Evolutionary conservation across 257 asterid species (phyloP).

Genomic region (Knoxia roxburghii): DNA sequence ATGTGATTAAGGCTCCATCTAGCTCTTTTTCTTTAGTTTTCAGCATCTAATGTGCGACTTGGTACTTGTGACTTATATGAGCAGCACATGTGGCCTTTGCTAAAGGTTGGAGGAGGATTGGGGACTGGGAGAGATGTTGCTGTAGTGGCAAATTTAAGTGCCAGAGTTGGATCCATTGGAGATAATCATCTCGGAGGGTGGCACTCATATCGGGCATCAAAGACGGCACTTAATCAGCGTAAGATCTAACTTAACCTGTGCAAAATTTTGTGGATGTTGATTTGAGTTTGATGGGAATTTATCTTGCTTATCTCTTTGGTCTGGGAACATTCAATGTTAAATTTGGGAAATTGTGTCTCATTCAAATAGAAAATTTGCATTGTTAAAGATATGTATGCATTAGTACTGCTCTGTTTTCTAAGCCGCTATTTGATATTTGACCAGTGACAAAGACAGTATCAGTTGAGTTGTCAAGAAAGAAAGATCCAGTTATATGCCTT

Average conservation of each 20-base stretch:
- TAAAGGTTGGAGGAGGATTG: conserved; percentile 70
- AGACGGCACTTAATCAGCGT: conserved; percentile 86
- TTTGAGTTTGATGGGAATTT: too few relatives aligned
- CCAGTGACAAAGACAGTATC: conserved; percentile 74
- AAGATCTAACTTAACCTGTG: conserved; percentile 17
- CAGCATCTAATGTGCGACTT: conserved; percentile 2
- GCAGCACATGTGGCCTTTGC: conserved; percentile 96
- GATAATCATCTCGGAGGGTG: conserved; percentile 91
- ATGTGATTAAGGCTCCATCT: background rate
- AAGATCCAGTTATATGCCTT: conserved; percentile 71
- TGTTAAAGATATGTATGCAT: background rate
- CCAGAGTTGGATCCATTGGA: conserved; percentile 90
- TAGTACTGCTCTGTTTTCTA: background rate
- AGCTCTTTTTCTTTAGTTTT: background rate
- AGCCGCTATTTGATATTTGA: conserved; percentile 10
- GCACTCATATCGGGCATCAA: conserved; percentile 91
- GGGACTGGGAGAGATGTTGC: conserved; percentile 63
- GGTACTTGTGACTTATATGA: conserved; percentile 22
- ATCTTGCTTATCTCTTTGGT: background rate
- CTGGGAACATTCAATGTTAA: background rate
- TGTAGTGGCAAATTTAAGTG: conserved; percentile 74
- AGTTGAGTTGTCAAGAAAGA: conserved; percentile 69
- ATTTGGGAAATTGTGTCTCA: background rate
- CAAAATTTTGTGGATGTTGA: too few relatives aligned
- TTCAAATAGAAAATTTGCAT: background rate